Evolutionary conservation across 805 yeast genomes (phyloP).

Genomic region (Metschnikowia aberdeeniae): DNA sequence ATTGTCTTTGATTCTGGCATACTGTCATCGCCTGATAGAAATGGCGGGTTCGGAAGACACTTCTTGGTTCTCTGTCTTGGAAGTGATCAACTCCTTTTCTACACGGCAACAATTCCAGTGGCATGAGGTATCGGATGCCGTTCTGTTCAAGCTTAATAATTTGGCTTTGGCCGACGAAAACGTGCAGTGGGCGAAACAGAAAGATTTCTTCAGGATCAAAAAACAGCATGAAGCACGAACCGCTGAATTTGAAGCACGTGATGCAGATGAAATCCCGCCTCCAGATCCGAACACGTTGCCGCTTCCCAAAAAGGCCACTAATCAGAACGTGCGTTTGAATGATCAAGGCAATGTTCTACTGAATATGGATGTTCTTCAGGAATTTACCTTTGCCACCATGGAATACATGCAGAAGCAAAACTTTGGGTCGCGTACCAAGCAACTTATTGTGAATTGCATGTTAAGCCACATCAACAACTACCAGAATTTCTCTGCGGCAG

Average conservation of each 20-base stretch:
- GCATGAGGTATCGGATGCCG: conserved; percentile 28
- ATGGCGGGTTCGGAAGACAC: conserved; percentile 17
- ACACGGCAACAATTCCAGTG: conserved; percentile 9
- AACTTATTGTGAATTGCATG: conserved; percentile 32
- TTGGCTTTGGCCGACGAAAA: conserved; percentile 24
- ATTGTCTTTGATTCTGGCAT: conserved; percentile 31
- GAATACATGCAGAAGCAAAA: conserved; percentile 15
- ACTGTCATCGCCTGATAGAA: conserved; percentile 23
- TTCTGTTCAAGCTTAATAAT: conserved; percentile 28
- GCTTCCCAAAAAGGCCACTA: conserved; percentile 21
- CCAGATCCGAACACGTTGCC: background rate
- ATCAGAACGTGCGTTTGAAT: conserved; percentile 23
- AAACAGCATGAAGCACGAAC: background rate
- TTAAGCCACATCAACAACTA: conserved; percentile 31
- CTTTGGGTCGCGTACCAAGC: conserved; percentile 12
- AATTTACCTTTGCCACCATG: conserved; percentile 24
- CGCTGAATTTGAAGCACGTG: conserved; percentile 1
- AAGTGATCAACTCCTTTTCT: conserved; percentile 27
- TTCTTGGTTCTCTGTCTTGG: conserved; percentile 28
- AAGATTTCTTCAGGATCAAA: conserved; percentile 2
- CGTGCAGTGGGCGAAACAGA: conserved; percentile 15
- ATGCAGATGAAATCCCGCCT: background rate
- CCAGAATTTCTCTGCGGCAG: conserved; percentile 34
- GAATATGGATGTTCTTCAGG: conserved; percentile 22
- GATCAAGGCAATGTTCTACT: conserved; percentile 31